These are phyloP conservation scores for Metschnikowia similis DNA, from an alignment of 805 yeast genomes.

Conservation along the genomic window DNA sequence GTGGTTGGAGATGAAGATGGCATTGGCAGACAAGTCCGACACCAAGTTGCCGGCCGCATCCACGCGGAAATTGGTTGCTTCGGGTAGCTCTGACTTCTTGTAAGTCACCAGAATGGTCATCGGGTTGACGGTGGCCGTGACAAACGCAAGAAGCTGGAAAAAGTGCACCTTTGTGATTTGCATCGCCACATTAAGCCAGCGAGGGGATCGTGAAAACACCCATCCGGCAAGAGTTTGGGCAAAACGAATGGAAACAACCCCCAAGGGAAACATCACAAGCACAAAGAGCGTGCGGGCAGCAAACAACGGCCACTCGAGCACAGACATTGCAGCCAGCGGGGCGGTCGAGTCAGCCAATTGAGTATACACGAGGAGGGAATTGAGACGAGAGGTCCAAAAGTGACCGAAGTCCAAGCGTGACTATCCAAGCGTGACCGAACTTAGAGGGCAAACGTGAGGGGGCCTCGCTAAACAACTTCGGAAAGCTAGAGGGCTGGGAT, in stretches of 20 bases:
- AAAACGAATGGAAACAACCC: slow-evolving; percentile 38
- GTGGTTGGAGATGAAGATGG: slow-evolving; percentile 80
- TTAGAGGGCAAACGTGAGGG: too few species aligned
- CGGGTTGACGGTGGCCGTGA: slow-evolving; percentile 50
- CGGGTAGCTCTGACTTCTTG: slow-evolving; percentile 34
- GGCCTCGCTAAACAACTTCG: too few species aligned
- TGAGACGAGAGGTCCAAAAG: too few species aligned
- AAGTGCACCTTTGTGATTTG: slow-evolving; percentile 57
- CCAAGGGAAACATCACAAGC: slow-evolving; percentile 20
- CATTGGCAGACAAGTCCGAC: slow-evolving; percentile 40
- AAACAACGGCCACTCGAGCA: slow-evolving; percentile 10
- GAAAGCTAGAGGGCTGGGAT: too few species aligned
- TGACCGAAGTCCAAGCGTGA: too few species aligned
- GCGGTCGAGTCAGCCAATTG: too few species aligned
- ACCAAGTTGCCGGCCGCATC: slow-evolving; percentile 19
- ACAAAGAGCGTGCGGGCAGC: slow-evolving; percentile 21
- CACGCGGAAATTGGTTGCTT: slow-evolving; percentile 23
- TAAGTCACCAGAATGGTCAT: slow-evolving; percentile 49
- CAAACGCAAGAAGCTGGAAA: slow-evolving; percentile 48
- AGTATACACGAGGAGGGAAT: too few species aligned
- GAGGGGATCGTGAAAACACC: slow-evolving; percentile 27
- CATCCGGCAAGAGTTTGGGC: slow-evolving; percentile 42
- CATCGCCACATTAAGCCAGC: slow-evolving; percentile 38
- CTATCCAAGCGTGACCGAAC: too few species aligned
- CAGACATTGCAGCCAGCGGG: background rate